Evolutionary conservation across 1,139 yeast genomes (phyloP), one percentile per base, ranked within the genome.

Genomic region (Blastobotrys malaysiensis): DNA sequence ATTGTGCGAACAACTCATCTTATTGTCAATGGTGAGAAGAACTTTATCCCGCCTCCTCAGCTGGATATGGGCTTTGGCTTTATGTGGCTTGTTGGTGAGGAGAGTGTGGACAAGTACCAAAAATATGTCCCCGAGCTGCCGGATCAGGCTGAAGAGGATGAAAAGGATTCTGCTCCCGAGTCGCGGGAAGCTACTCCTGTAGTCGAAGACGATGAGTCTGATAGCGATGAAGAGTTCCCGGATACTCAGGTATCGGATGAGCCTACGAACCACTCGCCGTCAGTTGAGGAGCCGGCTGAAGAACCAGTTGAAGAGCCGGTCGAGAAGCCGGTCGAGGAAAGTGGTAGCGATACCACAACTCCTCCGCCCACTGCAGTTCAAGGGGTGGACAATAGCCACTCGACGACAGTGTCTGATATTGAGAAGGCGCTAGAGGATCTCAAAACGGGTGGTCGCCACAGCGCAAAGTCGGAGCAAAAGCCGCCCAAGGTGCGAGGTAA

Each of bases 41-140:
- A 78, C 22, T 80, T 73, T 59, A 73, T 91, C 63, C 95, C 96
- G 0, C 96, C 97, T 1, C 78, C 84, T 14, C 95, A 85, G 63
- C 70, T 90, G 63, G 91, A 84, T 0, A 86, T 93, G 95, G 99
- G 99, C 0, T 76, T 90, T 59, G 97, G 88, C 0, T 78, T 93
- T 56, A 68, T 88, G 57, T 88, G 95, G 86, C 73, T 86, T 53
- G 80, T 84, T 5, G 84, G 82, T 61, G 84, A 80, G 50, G 80
- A 73, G 14, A 75, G 83, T 0, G 69, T 78, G 2, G 66, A 66
- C 19, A 74, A 72, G 55, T 77, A 80, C 54, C 72, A 71, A 36
- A 70, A 83, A 52, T 57, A 48, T 11, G 60, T 51, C 13, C 61
- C 59, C 20, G 61, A 60, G 54, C 48, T 55, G 50, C 43, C 61